These are phyloP conservation scores for Daldinia vernicosa DNA, from an alignment of 495 filamentous ascomycete species.

Conservation along the genomic window DNA sequence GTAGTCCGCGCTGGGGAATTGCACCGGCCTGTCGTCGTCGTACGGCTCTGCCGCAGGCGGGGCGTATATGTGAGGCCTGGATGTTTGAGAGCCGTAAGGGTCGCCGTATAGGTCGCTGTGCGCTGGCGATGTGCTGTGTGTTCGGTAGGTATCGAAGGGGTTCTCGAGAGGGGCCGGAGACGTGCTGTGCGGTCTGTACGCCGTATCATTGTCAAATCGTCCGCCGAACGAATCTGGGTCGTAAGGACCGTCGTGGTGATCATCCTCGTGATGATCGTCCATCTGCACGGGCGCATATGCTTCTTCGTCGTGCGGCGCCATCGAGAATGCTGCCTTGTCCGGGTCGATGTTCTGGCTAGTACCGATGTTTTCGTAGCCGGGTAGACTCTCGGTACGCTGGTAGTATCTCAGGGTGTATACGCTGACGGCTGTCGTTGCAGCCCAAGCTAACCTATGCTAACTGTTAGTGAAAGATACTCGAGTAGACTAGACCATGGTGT, in stretches of 20 bases:
- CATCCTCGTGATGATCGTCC: slow-evolving; percentile 54
- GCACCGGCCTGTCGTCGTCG: slow-evolving; percentile 50
- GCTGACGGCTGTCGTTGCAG: slow-evolving; percentile 75
- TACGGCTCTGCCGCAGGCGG: slow-evolving; percentile 51
- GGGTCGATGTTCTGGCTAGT: slow-evolving; percentile 64
- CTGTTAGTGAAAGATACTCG: slow-evolving; percentile 12
- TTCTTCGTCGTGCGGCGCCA: slow-evolving; percentile 64
- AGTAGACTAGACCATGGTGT: slow-evolving; percentile 26
- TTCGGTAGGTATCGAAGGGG: slow-evolving; percentile 54
- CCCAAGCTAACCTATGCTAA: slow-evolving; percentile 72
- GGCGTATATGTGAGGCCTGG: slow-evolving; percentile 46
- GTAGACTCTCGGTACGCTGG: slow-evolving; percentile 76
- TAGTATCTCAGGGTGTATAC: slow-evolving; percentile 82
- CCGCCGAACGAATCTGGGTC: slow-evolving; percentile 49
- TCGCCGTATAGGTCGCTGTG: slow-evolving; percentile 48
- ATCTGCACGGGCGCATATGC: slow-evolving; percentile 58
- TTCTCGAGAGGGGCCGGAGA: slow-evolving; percentile 50
- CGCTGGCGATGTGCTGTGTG: slow-evolving; percentile 39
- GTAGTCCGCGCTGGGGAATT: slow-evolving; percentile 57
- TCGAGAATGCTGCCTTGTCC: slow-evolving; percentile 66
- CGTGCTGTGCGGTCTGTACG: slow-evolving; percentile 45
- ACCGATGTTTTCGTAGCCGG: slow-evolving; percentile 69
- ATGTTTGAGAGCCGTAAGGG: slow-evolving; percentile 38
- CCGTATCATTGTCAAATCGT: slow-evolving; percentile 45
- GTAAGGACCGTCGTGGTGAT: slow-evolving; percentile 42